phyloP scores from a whole-genome alignment of 352 stramenopile genomes.

The Pythium aquatile region DNA sequence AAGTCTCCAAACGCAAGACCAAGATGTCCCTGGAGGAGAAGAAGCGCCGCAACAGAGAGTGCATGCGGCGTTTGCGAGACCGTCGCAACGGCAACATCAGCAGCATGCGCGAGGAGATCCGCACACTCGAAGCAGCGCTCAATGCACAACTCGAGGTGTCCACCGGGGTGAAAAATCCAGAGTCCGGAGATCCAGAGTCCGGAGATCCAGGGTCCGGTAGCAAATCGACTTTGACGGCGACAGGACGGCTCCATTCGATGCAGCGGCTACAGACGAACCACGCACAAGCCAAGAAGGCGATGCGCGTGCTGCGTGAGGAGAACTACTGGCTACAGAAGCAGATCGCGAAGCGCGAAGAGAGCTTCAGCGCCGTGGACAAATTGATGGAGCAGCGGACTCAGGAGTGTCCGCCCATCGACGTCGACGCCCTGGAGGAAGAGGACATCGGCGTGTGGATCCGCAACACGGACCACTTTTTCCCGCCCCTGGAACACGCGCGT shows the following conservation, averaged over 20 bases:
- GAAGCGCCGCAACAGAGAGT: slow-evolving; percentile 30
- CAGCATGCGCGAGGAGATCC: slow-evolving; percentile 23
- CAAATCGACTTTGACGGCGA: not conserved
- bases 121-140: slow-evolving; percentile 16
- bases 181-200: not conserved
- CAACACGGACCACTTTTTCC: slow-evolving; percentile 24
- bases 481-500: slow-evolving; percentile 2
- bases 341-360: slow-evolving; percentile 13
- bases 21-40: slow-evolving; percentile 27
- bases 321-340: slow-evolving; percentile 36
- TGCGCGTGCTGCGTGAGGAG: slow-evolving; percentile 29
- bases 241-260: not conserved
- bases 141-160: slow-evolving; percentile 10
- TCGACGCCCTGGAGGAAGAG: slow-evolving; percentile 15
- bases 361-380: slow-evolving; percentile 2
- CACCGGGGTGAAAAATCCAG: not conserved
- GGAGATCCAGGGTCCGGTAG: not conserved
- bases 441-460: slow-evolving; percentile 26
- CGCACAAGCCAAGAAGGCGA: slow-evolving; percentile 16
- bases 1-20: not conserved
- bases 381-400: not conserved
- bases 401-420: slow-evolving; percentile 11
- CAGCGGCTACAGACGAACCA: slow-evolving; percentile 11
- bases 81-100: slow-evolving; percentile 17
- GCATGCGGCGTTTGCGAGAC: slow-evolving; percentile 29